phyloP scores from a whole-genome alignment of 345 rosid genomes.

The Sapria himalayana region DNA sequence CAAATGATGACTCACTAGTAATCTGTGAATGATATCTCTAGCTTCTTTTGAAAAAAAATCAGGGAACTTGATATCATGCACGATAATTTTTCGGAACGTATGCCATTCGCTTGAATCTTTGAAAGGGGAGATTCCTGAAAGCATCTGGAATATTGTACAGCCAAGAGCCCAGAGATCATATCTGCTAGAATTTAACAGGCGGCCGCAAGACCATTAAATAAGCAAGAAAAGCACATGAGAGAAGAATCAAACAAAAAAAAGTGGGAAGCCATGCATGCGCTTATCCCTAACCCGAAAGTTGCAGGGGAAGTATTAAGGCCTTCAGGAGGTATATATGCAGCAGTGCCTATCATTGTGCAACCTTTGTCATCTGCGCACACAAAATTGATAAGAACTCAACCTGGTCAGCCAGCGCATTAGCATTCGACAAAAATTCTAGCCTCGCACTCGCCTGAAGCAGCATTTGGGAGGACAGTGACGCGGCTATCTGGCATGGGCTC shows the following conservation, averaged over 20 bases:
- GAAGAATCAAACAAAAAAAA: neutral
- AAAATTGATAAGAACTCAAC: conserved; percentile 2
- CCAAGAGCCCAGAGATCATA: conserved; percentile 99
- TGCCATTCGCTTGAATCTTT: conserved; percentile 98
- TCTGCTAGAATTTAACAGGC: conserved; percentile 35
- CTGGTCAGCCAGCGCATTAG: too few relatives aligned
- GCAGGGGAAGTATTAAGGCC: conserved; percentile 97
- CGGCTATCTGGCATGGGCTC: conserved; percentile 92
- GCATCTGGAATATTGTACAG: conserved; percentile 99
- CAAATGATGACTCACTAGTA: conserved; percentile 38
- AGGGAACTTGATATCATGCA: conserved; percentile 81
- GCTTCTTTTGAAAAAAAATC: conserved; percentile 78
- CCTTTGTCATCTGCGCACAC: conserved; percentile 63
- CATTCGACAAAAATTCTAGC: neutral
- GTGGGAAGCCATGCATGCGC: too few relatives aligned
- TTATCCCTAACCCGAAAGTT: conserved; percentile 61
- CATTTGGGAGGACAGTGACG: conserved; percentile 81
- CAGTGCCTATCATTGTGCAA: conserved; percentile 92
- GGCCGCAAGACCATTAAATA: conserved; percentile 9
- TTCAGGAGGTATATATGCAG: conserved; percentile 97
- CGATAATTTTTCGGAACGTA: conserved; percentile 86
- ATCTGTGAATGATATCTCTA: conserved; percentile 58
- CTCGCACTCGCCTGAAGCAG: conserved; percentile 66
- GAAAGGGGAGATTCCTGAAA: conserved; percentile 95
- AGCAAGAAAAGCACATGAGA: conserved; percentile 8